phyloP scores from a whole-genome alignment of 148 eudicot genomes.

The Rhododendron mucronatum region DNA sequence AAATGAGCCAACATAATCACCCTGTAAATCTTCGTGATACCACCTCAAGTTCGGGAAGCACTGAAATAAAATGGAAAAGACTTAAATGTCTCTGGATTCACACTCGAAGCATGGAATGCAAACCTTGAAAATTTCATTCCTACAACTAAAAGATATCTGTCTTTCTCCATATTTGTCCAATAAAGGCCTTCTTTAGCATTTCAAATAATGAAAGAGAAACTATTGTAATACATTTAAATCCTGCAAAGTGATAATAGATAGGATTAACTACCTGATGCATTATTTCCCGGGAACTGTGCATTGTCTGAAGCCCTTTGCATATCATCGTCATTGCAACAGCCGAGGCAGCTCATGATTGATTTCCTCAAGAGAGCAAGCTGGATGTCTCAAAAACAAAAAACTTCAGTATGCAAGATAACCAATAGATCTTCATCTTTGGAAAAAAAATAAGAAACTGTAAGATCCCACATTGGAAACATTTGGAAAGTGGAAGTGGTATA shows the following conservation, averaged over 20 bases:
- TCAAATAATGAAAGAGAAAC: background rate
- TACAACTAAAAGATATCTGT: background rate
- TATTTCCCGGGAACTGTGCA: slow-evolving; percentile 53
- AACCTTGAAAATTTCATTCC: background rate
- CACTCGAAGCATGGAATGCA: background rate
- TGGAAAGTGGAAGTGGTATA: too few species aligned
- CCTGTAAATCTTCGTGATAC: background rate
- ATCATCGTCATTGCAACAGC: slow-evolving; percentile 8
- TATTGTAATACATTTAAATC: background rate
- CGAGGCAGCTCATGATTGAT: slow-evolving; percentile 6
- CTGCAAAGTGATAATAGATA: background rate
- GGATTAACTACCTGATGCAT: slow-evolving; percentile 49
- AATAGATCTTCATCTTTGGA: background rate
- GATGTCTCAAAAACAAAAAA: background rate
- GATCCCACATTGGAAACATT: too few species aligned
- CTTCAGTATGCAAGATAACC: background rate
- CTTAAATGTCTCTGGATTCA: background rate
- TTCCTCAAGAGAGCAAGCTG: slow-evolving; percentile 8
- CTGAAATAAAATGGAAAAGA: background rate
- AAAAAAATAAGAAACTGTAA: background rate
- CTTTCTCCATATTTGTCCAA: background rate
- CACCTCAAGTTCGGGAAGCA: background rate
- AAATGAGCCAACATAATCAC: background rate
- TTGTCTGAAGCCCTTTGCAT: slow-evolving; percentile 16
- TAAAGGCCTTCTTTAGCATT: background rate